Base-by-base conservation (phyloP, 805 yeast genomes). In the Myxozyma melibiosi region DNA sequence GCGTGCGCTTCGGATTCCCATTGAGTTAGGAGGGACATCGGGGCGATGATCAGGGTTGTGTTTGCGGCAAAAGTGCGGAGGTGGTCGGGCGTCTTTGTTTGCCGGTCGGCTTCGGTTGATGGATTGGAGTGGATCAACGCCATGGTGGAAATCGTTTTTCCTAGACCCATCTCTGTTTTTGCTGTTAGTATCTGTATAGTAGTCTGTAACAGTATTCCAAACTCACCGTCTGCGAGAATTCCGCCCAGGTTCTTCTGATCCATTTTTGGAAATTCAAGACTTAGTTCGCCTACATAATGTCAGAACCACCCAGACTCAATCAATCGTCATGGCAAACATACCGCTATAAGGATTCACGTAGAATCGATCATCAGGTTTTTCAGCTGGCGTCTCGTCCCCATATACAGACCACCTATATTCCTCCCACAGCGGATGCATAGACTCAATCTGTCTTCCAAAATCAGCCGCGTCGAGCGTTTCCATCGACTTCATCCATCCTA, bases 11-110 rank as follows among this genome's bases (percentile, higher is more conserved):
- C 97, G 14, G 80, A 80, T 66, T 86, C 86, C 98, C 98, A 91
- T 70, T 92, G 98, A 0, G 88, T 76, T n/a, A 92, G 72, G 35
- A 92, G 74, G 0, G 97, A 90, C 90, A 90, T 90, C 0, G 97
- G 97, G 0, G 90, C 88, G 1, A 91, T 82, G 11, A 92, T 79
- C 45, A 91, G 75, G 0, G 97, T 91, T 0, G 96, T 84, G 46
- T 38, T 51, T 2, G 48, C 28, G 1, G 63, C 63, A 53, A 35
- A 52, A 1, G 34, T 4, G 34, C 11, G 2, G 35, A 18, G 22
- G n/a, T 30, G 22, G 31, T 24, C 14, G 46, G 37, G 30, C 31
- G 44, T 11, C 34, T 39, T 7, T 33, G n/a, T 2, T 40, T 40
- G 14, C 34, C 50, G 2, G 27, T 9, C n/a, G 16, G 22, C 2